Evolutionary conservation across 2,329 filamentous ascomycete species (phyloP).

Genomic region (Polychaeton citri): DNA sequence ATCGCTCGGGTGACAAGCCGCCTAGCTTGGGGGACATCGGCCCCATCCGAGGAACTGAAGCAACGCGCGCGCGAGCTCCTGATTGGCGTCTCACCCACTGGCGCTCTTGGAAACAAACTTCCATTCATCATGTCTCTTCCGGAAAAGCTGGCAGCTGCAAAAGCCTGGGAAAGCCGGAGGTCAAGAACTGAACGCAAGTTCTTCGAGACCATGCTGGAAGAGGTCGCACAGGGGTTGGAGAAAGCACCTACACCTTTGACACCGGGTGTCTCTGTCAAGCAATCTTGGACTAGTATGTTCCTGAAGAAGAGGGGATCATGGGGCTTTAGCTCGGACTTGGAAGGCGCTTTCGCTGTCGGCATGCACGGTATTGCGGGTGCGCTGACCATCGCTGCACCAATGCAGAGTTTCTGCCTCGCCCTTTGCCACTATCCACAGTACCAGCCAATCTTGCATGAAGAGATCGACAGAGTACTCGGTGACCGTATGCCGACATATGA

Average conservation of each 20-base stretch:
- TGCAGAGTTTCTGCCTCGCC: constrained; percentile 35
- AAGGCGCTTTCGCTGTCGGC: constrained; percentile 33
- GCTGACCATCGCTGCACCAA: constrained; percentile 32
- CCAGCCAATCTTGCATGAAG: constrained; percentile 22
- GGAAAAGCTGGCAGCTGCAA: constrained; percentile 28
- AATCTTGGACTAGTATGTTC: constrained; percentile 32
- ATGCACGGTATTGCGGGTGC: constrained; percentile 36
- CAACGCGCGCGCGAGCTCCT: constrained; percentile 33
- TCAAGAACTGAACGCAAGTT: constrained; percentile 29
- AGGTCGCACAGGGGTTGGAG: constrained; percentile 24
- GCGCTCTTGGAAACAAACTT: constrained; percentile 32
- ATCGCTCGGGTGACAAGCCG: constrained; percentile 34
- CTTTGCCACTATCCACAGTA: constrained; percentile 32
- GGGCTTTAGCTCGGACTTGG: constrained; percentile 29
- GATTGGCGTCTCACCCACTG: constrained; percentile 32
- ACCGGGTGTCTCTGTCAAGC: constrained; percentile 16
- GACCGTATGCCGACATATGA: constrained; percentile 16
- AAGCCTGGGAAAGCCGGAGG: constrained; percentile 32
- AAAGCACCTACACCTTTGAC: constrained; percentile 4
- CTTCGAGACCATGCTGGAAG: constrained; percentile 31
- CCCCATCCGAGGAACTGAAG: constrained; percentile 33
- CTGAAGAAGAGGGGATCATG: constrained; percentile 26
- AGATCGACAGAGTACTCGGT: constrained; percentile 20
- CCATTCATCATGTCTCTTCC: constrained; percentile 33
- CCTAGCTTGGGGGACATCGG: constrained; percentile 32